Conservation (phyloP, 163 green algal species). For the Chlamydomonas reinhardtii region DNA sequence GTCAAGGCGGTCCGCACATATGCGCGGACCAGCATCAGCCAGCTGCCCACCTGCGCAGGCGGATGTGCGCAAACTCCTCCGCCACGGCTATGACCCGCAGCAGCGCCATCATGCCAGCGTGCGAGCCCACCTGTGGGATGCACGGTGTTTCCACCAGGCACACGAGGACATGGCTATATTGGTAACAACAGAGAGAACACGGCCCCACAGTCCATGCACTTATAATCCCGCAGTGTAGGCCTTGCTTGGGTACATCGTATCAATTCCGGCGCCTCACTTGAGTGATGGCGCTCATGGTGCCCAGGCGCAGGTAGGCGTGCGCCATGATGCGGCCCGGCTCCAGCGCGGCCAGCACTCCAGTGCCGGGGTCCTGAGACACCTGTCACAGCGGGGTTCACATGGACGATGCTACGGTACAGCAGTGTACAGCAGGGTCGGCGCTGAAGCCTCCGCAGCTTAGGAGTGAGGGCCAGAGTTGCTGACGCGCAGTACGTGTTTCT, state of each 20-base stretch:
- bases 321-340: conserved; percentile 79
- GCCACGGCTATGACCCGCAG: conserved; percentile 40
- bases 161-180: too few relatives aligned
- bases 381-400: neutral
- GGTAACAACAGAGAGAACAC: too few relatives aligned
- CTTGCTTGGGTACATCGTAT: too few relatives aligned
- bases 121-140: neutral
- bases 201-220: too few relatives aligned
- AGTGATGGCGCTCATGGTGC: conserved; percentile 80
- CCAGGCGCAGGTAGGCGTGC: conserved; percentile 78
- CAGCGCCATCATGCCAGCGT: conserved; percentile 41
- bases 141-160: too few relatives aligned
- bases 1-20: too few relatives aligned
- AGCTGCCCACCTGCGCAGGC: conserved; percentile 54
- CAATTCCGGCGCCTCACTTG: neutral
- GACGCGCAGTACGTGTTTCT: too few relatives aligned
- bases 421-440: too few relatives aligned
- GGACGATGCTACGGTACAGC: too few relatives aligned
- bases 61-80: conserved; percentile 60
- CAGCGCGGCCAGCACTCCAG: conserved; percentile 61
- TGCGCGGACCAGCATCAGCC: neutral
- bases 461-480: too few relatives aligned
- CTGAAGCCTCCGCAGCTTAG: too few relatives aligned
- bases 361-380: conserved; percentile 62
- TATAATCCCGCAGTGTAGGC: too few relatives aligned